These are phyloP conservation scores for Abelmoschus esculentus DNA, from an alignment of 345 rosid genomes.

Conservation along the genomic window DNA sequence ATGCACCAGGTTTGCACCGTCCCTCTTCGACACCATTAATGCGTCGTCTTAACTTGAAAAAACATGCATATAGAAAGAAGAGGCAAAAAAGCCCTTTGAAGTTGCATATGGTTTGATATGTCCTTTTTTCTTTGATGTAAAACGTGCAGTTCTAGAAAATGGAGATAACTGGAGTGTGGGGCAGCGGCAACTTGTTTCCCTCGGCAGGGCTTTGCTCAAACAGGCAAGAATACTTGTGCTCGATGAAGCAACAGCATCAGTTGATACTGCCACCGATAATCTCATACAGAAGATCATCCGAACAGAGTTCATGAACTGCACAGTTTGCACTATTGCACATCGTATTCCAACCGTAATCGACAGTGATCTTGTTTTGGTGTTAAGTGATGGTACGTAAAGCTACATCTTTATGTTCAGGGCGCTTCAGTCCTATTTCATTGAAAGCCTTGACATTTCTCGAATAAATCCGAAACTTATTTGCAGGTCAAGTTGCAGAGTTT, in stretches of 20 bases:
- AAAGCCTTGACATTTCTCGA: not conserved
- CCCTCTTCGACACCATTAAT: not conserved
- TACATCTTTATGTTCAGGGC: not conserved
- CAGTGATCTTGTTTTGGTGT: constrained; percentile 93
- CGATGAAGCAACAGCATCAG: not conserved
- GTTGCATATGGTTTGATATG: constrained; percentile 3
- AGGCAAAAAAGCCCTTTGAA: not conserved
- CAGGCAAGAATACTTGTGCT: not conserved
- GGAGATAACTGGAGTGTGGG: not conserved
- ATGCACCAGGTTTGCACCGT: constrained; percentile 62
- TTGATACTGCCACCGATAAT: not conserved
- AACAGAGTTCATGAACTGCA: constrained; percentile 80
- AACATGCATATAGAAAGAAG: not conserved
- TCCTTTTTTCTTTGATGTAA: not conserved
- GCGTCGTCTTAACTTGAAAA: too few species aligned
- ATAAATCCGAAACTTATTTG: constrained; percentile 9
- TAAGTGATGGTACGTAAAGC: constrained; percentile 66
- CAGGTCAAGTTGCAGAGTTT: constrained; percentile 92
- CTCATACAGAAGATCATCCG: constrained; percentile 34
- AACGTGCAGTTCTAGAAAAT: not conserved
- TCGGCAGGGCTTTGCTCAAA: not conserved
- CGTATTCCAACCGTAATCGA: constrained; percentile 96
- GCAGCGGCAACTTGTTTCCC: not conserved
- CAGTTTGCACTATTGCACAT: constrained; percentile 96
- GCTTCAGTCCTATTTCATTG: not conserved